Evolutionary conservation across 2,329 filamentous ascomycete genomes (phyloP).

Genomic region (Fusarium sulawesiense): DNA sequence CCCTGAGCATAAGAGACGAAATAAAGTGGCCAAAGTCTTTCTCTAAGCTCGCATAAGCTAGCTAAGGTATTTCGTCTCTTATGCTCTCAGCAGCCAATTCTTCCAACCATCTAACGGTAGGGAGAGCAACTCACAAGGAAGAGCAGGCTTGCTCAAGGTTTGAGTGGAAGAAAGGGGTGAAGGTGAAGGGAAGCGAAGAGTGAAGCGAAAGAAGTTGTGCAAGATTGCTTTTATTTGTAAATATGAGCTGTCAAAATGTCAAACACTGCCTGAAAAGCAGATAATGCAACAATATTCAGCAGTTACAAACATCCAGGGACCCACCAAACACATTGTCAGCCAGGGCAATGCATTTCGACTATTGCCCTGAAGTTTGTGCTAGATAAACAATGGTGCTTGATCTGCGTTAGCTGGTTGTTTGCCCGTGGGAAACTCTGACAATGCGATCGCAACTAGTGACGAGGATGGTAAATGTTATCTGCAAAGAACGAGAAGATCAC

Average conservation of each 20-base stretch:
- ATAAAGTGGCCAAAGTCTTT: not conserved
- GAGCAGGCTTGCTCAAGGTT: not conserved
- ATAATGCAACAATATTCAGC: fast-evolving
- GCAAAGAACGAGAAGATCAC: no score
- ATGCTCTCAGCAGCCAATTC: no score
- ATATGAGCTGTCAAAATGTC: not conserved
- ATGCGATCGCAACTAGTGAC: not conserved
- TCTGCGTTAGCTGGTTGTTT: not conserved
- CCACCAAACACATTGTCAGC: not conserved
- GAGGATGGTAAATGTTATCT: no score
- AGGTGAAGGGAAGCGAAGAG: not conserved
- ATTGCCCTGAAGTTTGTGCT: not conserved
- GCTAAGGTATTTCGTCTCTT: no score
- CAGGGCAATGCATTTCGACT: not conserved
- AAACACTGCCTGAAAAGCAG: not conserved
- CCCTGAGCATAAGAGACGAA: not conserved
- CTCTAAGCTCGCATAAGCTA: no score
- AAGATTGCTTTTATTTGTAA: not conserved
- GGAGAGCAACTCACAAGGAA: not conserved
- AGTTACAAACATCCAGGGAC: not conserved
- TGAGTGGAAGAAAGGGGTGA: not conserved
- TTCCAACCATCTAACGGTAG: no score
- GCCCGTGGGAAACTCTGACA: fast-evolving
- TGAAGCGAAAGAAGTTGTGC: not conserved
- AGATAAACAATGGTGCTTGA: not conserved